A percentile compares a stretch with the other conserved stretches of the same genome.
These are phyloP conservation scores for Barnettozyma wickerhamii DNA, from an alignment of 805 yeast genomes.

Conservation along the genomic window DNA sequence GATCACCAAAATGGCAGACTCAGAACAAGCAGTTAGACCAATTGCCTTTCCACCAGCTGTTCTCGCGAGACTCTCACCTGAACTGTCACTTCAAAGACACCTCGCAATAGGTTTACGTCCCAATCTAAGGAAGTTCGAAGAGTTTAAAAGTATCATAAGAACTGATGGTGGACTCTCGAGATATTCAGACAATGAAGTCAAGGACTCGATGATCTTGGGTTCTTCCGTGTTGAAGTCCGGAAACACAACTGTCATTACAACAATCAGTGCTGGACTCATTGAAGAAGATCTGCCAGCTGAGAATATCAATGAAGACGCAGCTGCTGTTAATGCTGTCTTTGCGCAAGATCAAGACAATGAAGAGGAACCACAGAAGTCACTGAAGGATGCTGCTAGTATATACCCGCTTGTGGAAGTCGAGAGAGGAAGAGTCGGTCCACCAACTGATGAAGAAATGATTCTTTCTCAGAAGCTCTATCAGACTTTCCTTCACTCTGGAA, in stretches of 20 bases:
- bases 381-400: slow-evolving; percentile 37
- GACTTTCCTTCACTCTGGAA: slow-evolving; percentile 49
- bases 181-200: slow-evolving; percentile 29
- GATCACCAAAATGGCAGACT: slow-evolving; percentile 9
- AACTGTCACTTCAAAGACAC: slow-evolving; percentile 74
- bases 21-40: slow-evolving; percentile 25
- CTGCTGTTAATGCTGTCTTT: slow-evolving; percentile 26
- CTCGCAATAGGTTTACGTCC: slow-evolving; percentile 75
- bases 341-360: slow-evolving; percentile 32
- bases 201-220: slow-evolving; percentile 45
- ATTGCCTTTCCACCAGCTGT: slow-evolving; percentile 77
- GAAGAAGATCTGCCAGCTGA: slow-evolving; percentile 47
- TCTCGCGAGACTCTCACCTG: slow-evolving; percentile 82
- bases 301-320: slow-evolving; percentile 37
- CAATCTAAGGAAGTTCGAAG: slow-evolving; percentile 61
- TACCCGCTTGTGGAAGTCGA: slow-evolving; percentile 76
- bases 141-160: slow-evolving; percentile 53
- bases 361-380: slow-evolving; percentile 21
- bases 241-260: slow-evolving; percentile 67
- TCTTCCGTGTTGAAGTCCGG: slow-evolving; percentile 69
- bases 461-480: slow-evolving; percentile 64
- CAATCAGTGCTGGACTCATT: slow-evolving; percentile 61
- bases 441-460: slow-evolving; percentile 81
- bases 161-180: slow-evolving; percentile 36
- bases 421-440: slow-evolving; percentile 74